Percentiles rank a stretch among this genome's conserved stretches.
phyloP scores from a whole-genome alignment of 2,329 filamentous ascomycete genomes.

The Aspergillus fumigatus region DNA sequence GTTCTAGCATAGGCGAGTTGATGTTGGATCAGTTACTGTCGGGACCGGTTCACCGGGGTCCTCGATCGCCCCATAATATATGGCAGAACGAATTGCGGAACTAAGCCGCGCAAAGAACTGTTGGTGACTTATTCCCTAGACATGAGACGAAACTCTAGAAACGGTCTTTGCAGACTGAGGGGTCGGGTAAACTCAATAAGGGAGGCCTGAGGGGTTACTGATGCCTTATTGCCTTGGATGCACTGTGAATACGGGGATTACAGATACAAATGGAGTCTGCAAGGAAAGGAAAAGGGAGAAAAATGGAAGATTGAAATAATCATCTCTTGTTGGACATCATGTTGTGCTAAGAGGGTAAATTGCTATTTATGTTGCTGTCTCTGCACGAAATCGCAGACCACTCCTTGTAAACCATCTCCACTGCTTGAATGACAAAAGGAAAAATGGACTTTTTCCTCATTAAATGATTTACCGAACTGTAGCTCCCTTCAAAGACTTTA shows the following conservation, averaged over 20 bases:
- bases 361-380: neutral
- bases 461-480: conserved; percentile 66
- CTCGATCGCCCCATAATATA: neutral
- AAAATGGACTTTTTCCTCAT: neutral
- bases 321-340: conserved; percentile 9
- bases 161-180: neutral
- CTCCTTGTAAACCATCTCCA: neutral
- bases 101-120: neutral
- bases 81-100: neutral
- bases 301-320: neutral
- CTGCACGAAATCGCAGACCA: neutral
- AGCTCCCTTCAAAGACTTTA: conserved; percentile 74
- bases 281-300: neutral
- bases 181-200: neutral
- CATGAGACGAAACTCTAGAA: neutral
- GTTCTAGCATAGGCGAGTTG: neutral
- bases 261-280: neutral
- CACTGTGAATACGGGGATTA: neutral
- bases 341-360: neutral
- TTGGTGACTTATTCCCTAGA: neutral
- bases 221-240: neutral
- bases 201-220: neutral
- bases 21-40: neutral
- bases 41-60: neutral
- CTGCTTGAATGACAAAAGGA: too few relatives aligned